Evolutionary conservation across 257 asterid genomes (phyloP).

Genomic region (Nemophila menziesii): DNA sequence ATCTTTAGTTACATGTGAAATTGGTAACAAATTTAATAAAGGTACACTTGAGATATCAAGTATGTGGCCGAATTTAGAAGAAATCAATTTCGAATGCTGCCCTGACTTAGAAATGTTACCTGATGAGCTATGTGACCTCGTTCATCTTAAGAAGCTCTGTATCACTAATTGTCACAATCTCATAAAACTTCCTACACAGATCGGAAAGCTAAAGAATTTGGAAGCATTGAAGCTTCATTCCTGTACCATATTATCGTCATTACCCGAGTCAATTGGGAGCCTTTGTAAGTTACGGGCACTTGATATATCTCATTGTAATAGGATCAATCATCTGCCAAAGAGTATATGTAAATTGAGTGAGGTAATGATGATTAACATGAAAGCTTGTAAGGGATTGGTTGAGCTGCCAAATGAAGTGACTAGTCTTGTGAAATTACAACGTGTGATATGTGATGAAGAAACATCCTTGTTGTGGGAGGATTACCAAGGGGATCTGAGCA

Average conservation of each 20-base stretch:
- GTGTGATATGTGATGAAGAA: slow-evolving; percentile 24
- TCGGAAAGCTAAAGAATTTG: slow-evolving; percentile 20
- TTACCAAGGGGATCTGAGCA: slow-evolving; percentile 2
- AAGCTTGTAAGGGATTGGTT: slow-evolving; percentile 15
- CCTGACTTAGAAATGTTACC: slow-evolving; percentile 21
- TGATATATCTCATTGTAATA: slow-evolving; percentile 24
- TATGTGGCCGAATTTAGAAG: slow-evolving; percentile 24
- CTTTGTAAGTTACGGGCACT: slow-evolving; percentile 14
- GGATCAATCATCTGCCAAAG: slow-evolving; percentile 9
- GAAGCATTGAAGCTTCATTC: slow-evolving; percentile 23
- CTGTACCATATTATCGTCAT: slow-evolving; percentile 11
- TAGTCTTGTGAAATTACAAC: slow-evolving; percentile 14
- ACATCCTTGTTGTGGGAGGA: slow-evolving; percentile 12
- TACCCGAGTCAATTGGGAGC: slow-evolving; percentile 18
- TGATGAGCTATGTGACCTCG: slow-evolving; percentile 11
- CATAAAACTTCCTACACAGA: slow-evolving; percentile 15
- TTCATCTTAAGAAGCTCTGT: slow-evolving; percentile 19
- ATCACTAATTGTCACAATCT: slow-evolving; percentile 24
- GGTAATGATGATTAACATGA: slow-evolving; percentile 16
- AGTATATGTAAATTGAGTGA: slow-evolving; percentile 13
- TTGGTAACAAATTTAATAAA: slow-evolving; percentile 16
- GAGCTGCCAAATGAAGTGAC: slow-evolving; percentile 16
- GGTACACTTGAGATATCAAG: not conserved
- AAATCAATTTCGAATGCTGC: slow-evolving; percentile 23
- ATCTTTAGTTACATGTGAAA: slow-evolving; percentile 22